phyloP scores from a whole-genome alignment of 257 asterid species.

The Solanum megistacrolobum region DNA sequence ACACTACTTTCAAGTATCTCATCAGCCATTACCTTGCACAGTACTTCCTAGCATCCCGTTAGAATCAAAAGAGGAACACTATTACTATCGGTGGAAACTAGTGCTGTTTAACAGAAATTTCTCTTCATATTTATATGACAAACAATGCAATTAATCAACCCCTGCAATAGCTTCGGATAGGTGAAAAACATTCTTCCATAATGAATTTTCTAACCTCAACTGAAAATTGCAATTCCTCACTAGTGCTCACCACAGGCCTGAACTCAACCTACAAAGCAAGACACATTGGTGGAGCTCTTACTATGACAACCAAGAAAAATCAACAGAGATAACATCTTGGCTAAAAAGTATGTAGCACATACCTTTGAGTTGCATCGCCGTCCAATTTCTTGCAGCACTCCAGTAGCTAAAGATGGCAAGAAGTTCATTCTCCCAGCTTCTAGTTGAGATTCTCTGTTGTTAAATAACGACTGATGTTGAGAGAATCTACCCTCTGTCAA shows the following conservation, averaged over 20 bases:
- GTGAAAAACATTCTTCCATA: background rate
- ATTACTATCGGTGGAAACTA: background rate
- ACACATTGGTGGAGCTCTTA: background rate
- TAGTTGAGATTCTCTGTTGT: conserved; percentile 34
- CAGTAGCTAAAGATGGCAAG: conserved; percentile 47
- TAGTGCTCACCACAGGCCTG: conserved; percentile 57
- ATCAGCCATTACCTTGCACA: background rate
- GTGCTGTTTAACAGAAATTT: background rate
- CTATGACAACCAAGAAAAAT: background rate
- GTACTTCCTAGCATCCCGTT: background rate
- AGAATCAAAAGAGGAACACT: background rate
- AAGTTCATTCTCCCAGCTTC: conserved; percentile 48
- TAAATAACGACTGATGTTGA: conserved; percentile 27
- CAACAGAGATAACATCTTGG: background rate
- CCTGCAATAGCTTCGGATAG: background rate
- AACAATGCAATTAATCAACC: background rate
- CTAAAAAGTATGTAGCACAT: background rate
- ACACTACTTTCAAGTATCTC: background rate
- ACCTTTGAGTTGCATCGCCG: conserved; percentile 87
- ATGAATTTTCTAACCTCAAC: conserved; percentile 57
- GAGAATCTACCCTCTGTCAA: conserved; percentile 28
- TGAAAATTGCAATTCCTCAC: conserved; percentile 67
- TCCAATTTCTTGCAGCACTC: conserved; percentile 89
- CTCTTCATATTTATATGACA: background rate
- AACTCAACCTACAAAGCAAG: conserved; percentile 60